Evolutionary conservation across 345 rosid genomes (phyloP).

Genomic region (Dovyalis caffra): DNA sequence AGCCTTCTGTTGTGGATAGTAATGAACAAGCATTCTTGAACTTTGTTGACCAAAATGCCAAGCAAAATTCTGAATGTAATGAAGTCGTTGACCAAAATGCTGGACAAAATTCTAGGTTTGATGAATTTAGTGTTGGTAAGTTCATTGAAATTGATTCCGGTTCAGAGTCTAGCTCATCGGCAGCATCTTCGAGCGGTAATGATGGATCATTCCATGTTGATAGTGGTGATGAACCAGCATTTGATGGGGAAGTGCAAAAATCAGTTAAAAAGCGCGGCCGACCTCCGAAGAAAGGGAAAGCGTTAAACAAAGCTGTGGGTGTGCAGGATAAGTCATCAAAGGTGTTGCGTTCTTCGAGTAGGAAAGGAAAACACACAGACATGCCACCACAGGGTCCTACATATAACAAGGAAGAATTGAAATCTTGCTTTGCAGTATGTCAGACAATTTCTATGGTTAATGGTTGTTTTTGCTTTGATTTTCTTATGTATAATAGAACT

Average conservation of each 20-base stretch:
- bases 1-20: neutral
- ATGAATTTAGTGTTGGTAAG: neutral
- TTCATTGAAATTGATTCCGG: neutral
- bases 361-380: conserved; percentile 4
- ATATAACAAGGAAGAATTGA: conserved; percentile 15
- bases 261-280: neutral
- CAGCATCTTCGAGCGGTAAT: conserved; percentile 4
- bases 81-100: neutral
- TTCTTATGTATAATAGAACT: neutral
- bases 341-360: conserved; percentile 20
- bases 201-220: neutral
- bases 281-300: conserved; percentile 2
- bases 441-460: neutral
- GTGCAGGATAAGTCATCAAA: conserved; percentile 7
- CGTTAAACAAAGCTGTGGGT: neutral
- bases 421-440: conserved; percentile 20
- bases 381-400: conserved; percentile 6
- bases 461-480: neutral
- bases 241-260: neutral
- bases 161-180: neutral
- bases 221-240: neutral
- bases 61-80: neutral
- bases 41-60: conserved; percentile 25
- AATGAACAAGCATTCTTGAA: conserved; percentile 11
- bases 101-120: neutral